These are phyloP conservation scores for Domatiomyces globalis DNA, from an alignment of 2,329 filamentous ascomycete genomes.

Conservation along the genomic window DNA sequence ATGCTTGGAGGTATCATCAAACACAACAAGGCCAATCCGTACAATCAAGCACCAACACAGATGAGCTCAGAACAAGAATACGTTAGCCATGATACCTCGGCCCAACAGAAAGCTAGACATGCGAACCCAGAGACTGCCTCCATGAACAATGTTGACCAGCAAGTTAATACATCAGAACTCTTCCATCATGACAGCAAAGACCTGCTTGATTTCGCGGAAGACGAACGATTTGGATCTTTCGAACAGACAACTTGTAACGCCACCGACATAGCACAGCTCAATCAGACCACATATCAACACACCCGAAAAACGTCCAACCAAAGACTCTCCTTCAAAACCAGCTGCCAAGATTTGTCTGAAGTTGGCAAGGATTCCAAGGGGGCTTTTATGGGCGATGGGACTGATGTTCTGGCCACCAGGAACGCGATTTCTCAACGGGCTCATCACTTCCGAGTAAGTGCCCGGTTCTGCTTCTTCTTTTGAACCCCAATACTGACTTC, in stretches of 20 bases:
- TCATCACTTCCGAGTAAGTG: not conserved
- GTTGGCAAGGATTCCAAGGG: not conserved
- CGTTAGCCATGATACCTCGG: not conserved
- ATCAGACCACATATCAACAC: not conserved
- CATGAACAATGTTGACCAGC: slow-evolving; percentile 5
- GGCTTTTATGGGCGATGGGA: not conserved
- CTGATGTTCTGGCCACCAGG: no score
- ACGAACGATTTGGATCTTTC: not conserved
- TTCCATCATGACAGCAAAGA: not conserved
- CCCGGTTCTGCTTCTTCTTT: not conserved
- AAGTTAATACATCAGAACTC: not conserved
- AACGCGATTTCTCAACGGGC: not conserved
- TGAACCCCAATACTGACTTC: not conserved
- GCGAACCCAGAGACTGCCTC: slow-evolving; percentile 1
- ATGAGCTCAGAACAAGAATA: not conserved
- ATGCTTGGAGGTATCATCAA: slow-evolving; percentile 12
- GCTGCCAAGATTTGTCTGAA: not conserved
- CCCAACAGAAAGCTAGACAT: not conserved
- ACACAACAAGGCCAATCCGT: slow-evolving; percentile 2
- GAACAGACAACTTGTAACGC: not conserved
- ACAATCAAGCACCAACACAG: not conserved
- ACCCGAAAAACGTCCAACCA: not conserved
- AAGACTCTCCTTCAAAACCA: not conserved
- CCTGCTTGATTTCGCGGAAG: not conserved
- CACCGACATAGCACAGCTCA: not conserved